Conservation (phyloP, 139 green algal genomes). For the Chlamydomonas applanata region DNA sequence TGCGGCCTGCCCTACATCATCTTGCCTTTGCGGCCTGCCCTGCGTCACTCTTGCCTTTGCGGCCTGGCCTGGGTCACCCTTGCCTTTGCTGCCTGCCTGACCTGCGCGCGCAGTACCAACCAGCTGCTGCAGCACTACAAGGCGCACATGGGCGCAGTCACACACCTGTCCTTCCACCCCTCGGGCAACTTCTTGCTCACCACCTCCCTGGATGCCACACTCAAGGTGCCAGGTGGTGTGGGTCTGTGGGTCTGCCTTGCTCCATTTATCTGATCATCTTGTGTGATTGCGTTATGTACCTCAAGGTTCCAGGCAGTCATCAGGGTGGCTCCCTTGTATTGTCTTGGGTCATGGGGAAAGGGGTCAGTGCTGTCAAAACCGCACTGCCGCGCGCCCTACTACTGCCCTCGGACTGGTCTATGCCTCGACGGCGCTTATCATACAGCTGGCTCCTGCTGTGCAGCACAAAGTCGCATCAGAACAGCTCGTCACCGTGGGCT, state of each 20-base stretch:
- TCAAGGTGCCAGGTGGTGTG: conserved; percentile 62
- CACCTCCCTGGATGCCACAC: conserved; percentile 70
- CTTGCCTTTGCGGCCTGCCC: not conserved
- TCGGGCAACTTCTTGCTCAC: conserved; percentile 81
- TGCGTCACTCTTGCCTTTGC: not conserved
- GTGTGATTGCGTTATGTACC: not conserved
- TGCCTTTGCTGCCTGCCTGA: not conserved
- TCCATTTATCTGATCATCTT: not conserved
- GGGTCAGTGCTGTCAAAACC: too few species aligned
- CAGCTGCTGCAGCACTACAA: conserved; percentile 83
- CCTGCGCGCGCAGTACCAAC: conserved; percentile 30
- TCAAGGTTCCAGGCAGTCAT: too few species aligned
- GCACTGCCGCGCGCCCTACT: too few species aligned
- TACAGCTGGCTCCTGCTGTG: too few species aligned
- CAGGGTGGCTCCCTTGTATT: too few species aligned
- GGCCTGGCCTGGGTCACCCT: not conserved
- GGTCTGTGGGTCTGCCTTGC: not conserved
- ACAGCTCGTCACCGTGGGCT: too few species aligned
- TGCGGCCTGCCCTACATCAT: not conserved
- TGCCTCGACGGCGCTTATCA: too few species aligned
- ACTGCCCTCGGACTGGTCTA: too few species aligned
- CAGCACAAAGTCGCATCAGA: too few species aligned
- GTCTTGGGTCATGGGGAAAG: too few species aligned
- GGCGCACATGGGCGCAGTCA: conserved; percentile 68
- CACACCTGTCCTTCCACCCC: conserved; percentile 71